These are phyloP conservation scores for Moniliophthora roreri DNA, from an alignment of 1,284 basidiomycete species.

Conservation along the genomic window DNA sequence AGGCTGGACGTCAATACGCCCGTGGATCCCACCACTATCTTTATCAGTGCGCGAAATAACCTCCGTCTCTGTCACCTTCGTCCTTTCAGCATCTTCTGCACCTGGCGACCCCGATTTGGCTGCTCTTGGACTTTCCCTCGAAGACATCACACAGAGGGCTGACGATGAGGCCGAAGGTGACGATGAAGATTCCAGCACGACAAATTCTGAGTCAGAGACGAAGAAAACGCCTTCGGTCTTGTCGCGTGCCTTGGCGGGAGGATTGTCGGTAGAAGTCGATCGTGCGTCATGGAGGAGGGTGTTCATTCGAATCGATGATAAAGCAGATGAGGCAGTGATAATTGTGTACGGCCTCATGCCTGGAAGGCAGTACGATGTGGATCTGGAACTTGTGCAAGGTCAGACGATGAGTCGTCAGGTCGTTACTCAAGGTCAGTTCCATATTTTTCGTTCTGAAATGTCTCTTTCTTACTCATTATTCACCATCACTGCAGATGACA, in stretches of 20 bases:
- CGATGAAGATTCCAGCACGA: slow-evolving; percentile 25
- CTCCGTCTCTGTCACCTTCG: slow-evolving; percentile 78
- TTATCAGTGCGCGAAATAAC: slow-evolving; percentile 75
- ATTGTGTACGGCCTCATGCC: slow-evolving; percentile 81
- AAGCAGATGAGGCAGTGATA: slow-evolving; percentile 75
- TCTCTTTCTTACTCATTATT: neutral
- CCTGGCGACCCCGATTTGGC: slow-evolving; percentile 32
- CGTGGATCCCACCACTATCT: slow-evolving; percentile 68
- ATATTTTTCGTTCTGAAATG: neutral
- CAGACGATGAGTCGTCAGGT: slow-evolving; percentile 58
- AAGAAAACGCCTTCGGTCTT: slow-evolving; percentile 46
- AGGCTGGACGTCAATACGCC: slow-evolving; percentile 69
- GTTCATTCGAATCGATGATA: slow-evolving; percentile 73
- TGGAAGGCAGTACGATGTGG: slow-evolving; percentile 77
- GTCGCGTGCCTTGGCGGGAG: slow-evolving; percentile 66
- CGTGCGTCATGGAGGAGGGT: slow-evolving; percentile 73
- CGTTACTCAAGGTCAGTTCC: slow-evolving; percentile 52
- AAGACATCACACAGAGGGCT: slow-evolving; percentile 40
- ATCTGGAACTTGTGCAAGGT: slow-evolving; percentile 67
- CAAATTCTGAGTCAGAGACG: slow-evolving; percentile 19
- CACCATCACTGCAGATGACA: neutral
- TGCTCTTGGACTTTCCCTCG: slow-evolving; percentile 41
- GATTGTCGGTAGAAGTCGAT: slow-evolving; percentile 76
- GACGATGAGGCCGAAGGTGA: slow-evolving; percentile 44
- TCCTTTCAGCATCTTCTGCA: slow-evolving; percentile 53